phyloP scores from a whole-genome alignment of 371 early-diverging fungal genomes.

The Dichotomocladium elegans region DNA sequence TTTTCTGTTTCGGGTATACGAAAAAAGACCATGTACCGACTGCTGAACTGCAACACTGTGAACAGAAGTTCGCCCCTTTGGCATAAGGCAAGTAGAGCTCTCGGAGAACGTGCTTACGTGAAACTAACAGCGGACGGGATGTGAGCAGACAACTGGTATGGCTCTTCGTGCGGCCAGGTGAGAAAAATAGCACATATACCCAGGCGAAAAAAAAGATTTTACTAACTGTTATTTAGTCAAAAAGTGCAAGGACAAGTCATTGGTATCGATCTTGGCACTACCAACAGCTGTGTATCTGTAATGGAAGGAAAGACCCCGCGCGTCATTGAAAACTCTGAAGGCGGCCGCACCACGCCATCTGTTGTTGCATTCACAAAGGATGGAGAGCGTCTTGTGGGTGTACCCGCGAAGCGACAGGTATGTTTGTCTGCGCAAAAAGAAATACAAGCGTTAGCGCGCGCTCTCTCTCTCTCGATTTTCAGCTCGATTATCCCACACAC shows the following conservation, averaged over 20 bases:
- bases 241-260: conserved; percentile 88
- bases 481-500: background rate
- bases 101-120: no score
- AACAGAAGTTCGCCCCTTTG: background rate
- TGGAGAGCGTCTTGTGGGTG: conserved; percentile 87
- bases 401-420: conserved; percentile 84
- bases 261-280: conserved; percentile 98
- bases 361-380: conserved; percentile 88
- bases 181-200: background rate
- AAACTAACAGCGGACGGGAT: background rate
- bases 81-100: background rate
- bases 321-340: conserved; percentile 93
- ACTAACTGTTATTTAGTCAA: conserved; percentile 16
- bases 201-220: background rate
- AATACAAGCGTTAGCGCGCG: no score
- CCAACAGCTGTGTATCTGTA: conserved; percentile 95
- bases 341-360: conserved; percentile 94
- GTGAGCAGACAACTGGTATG: conserved; percentile 11
- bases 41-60: conserved; percentile 18
- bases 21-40: conserved; percentile 32
- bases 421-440: background rate
- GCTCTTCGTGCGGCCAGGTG: conserved; percentile 17
- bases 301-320: conserved; percentile 92
- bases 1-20: background rate
- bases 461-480: conserved; percentile 2